phyloP scores from a whole-genome alignment of 2,329 filamentous ascomycete genomes.

The Aspergillus sp. region DNA sequence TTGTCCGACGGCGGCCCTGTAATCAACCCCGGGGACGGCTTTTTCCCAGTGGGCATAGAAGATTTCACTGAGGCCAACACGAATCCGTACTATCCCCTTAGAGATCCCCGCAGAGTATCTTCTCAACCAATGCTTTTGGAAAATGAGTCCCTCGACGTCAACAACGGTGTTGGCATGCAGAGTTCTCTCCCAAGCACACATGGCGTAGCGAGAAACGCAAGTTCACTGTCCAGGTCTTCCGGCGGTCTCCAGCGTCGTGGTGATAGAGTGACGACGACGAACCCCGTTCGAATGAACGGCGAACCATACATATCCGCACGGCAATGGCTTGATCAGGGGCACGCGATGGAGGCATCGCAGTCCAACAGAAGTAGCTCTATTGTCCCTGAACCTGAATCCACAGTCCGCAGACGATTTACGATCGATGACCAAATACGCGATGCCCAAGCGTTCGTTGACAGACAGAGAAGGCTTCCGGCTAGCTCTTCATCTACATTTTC shows the following conservation, averaged over 20 bases:
- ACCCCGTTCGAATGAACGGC: too few relatives aligned
- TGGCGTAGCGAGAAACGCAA: not conserved
- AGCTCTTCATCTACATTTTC: not conserved
- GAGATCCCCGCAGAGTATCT: slow-evolving; percentile 2
- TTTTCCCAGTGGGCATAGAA: too few relatives aligned
- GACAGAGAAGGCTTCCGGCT: slow-evolving; percentile 8
- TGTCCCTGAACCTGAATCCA: not conserved
- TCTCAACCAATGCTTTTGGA: slow-evolving; percentile 37
- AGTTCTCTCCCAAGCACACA: not conserved
- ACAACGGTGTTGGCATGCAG: not conserved
- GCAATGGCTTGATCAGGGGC: not conserved
- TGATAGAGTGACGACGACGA: not conserved
- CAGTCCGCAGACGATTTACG: slow-evolving; percentile 20
- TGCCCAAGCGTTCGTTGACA: slow-evolving; percentile 17
- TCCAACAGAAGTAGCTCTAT: not conserved
- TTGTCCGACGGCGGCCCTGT: not conserved
- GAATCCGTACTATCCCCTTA: not conserved
- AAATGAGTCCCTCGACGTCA: slow-evolving; percentile 15
- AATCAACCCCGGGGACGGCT: slow-evolving; percentile 6
- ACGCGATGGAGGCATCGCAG: not conserved
- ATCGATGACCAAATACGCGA: slow-evolving; percentile 26
- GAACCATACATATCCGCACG: not conserved
- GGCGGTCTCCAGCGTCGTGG: not conserved
- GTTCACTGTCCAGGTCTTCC: not conserved
- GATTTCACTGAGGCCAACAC: too few relatives aligned